Percentiles rank a stretch among this genome's conserved stretches.
These are phyloP conservation scores for Apophysomyces trapeziformis DNA, from an alignment of 371 early-diverging fungal genomes.

Conservation along the genomic window DNA sequence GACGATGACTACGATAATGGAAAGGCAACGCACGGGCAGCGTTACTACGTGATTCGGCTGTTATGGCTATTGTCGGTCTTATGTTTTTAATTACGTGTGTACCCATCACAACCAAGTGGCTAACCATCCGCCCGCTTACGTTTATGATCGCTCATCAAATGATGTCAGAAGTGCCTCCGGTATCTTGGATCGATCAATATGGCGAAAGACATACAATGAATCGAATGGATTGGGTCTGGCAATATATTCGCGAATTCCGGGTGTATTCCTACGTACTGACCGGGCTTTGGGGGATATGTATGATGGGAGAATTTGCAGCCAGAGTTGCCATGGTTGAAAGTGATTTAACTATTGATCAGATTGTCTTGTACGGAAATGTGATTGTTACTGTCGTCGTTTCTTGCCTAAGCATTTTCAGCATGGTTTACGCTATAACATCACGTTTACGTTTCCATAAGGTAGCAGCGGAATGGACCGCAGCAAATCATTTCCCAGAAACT, in stretches of 20 bases:
- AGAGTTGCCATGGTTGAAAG: slow-evolving; percentile 17
- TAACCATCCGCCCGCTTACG: slow-evolving; percentile 16
- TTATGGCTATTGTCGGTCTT: slow-evolving; percentile 26
- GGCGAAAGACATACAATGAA: slow-evolving; percentile 1
- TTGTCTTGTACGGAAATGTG: slow-evolving; percentile 29
- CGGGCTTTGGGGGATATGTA: slow-evolving; percentile 9
- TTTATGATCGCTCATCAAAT: slow-evolving; percentile 14
- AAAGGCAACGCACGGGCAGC: slow-evolving; percentile 22
- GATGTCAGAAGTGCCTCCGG: neutral
- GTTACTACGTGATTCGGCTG: slow-evolving; percentile 32
- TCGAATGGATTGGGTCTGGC: slow-evolving; percentile 15
- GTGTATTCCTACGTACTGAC: slow-evolving; percentile 1
- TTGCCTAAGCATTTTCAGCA: slow-evolving; percentile 12
- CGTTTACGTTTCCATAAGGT: neutral
- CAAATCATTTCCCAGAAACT: neutral
- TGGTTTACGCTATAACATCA: neutral
- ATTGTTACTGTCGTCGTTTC: slow-evolving; percentile 17
- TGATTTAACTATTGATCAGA: slow-evolving; percentile 17
- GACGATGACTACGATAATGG: neutral
- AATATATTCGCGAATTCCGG: slow-evolving; percentile 3
- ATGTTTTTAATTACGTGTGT: slow-evolving; percentile 27
- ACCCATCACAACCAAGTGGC: slow-evolving; percentile 16
- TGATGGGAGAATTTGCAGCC: slow-evolving; percentile 8
- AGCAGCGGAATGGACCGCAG: neutral
- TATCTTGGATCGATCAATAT: slow-evolving; percentile 10